Conservation (phyloP, 2,329 filamentous ascomycete genomes). For the Fusarium dimerum region DNA sequence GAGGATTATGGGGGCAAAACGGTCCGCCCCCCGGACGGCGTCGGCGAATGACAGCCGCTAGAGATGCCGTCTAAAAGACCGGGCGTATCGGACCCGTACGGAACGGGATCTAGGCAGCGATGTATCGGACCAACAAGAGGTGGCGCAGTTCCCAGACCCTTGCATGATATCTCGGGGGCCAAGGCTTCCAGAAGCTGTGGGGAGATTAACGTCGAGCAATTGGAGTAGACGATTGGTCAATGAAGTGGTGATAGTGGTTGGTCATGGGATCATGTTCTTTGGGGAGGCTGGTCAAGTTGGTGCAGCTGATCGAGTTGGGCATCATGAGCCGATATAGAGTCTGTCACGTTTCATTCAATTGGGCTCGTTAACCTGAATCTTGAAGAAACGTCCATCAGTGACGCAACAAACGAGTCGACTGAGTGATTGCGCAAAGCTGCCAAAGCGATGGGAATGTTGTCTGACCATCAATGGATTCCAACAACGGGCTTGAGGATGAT, state of each 20-base stretch:
- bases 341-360: not conserved
- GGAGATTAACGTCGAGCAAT: not conserved
- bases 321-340: not conserved
- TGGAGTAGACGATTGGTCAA: too few species aligned
- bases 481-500: not conserved
- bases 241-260: not conserved
- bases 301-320: not conserved
- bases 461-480: not conserved
- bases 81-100: constrained; percentile 10
- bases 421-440: not conserved
- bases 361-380: too few species aligned
- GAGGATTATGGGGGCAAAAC: constrained; percentile 2
- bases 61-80: constrained; percentile 4
- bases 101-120: constrained; percentile 4
- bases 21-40: constrained; percentile 5
- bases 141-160: constrained; percentile 24
- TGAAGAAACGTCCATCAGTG: not conserved
- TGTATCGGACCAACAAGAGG: constrained; percentile 12
- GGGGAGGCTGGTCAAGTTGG: not conserved
- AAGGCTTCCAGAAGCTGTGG: constrained; percentile 9
- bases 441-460: not conserved
- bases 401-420: not conserved
- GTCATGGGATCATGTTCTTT: not conserved
- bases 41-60: constrained; percentile 19
- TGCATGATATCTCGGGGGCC: not conserved